Evolutionary conservation across 2,329 filamentous ascomycete species (phyloP).

Genomic region (Neonectria hederae): DNA sequence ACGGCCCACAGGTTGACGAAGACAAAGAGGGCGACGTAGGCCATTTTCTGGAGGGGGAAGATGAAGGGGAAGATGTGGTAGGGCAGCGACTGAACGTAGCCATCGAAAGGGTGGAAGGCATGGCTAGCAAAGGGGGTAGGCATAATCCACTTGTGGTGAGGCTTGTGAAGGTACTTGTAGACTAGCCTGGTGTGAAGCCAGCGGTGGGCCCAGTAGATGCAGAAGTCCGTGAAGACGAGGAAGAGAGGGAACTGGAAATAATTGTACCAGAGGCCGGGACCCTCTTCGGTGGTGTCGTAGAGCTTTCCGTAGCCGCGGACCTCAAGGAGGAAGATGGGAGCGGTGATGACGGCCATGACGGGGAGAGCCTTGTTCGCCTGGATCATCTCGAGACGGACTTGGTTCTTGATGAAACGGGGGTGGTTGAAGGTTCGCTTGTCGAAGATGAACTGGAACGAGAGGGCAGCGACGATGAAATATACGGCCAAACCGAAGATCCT

Average conservation of each 20-base stretch:
- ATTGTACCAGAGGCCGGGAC: slow-evolving; percentile 81
- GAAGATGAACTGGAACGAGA: slow-evolving; percentile 90
- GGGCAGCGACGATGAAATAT: slow-evolving; percentile 84
- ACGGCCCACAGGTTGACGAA: slow-evolving; percentile 99
- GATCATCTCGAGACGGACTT: slow-evolving; percentile 84
- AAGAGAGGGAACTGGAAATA: slow-evolving; percentile 87
- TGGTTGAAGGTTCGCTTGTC: slow-evolving; percentile 90
- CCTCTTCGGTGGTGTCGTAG: slow-evolving; percentile 81
- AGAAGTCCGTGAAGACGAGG: slow-evolving; percentile 86
- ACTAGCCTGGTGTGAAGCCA: slow-evolving; percentile 78
- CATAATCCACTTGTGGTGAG: slow-evolving; percentile 99
- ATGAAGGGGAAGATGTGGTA: slow-evolving; percentile 95
- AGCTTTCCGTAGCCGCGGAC: slow-evolving; percentile 86
- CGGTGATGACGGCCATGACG: slow-evolving; percentile 82
- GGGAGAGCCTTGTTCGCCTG: slow-evolving; percentile 83
- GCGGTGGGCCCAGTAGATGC: slow-evolving; percentile 92
- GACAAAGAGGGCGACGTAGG: slow-evolving; percentile 84
- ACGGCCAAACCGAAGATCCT: slow-evolving; percentile 87
- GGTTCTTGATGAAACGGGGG: slow-evolving; percentile 95
- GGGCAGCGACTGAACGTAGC: slow-evolving; percentile 86
- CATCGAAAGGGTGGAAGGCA: slow-evolving; percentile 94
- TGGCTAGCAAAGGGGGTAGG: slow-evolving; percentile 92
- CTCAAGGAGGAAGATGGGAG: slow-evolving; percentile 83
- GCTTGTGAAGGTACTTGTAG: slow-evolving; percentile 94
- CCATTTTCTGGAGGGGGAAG: slow-evolving; percentile 91